Percentiles rank a stretch among this genome's conserved stretches.
Evolutionary conservation across 768 basidiomycete species (phyloP).

Genomic region (Coprinopsis strossmayeri): DNA sequence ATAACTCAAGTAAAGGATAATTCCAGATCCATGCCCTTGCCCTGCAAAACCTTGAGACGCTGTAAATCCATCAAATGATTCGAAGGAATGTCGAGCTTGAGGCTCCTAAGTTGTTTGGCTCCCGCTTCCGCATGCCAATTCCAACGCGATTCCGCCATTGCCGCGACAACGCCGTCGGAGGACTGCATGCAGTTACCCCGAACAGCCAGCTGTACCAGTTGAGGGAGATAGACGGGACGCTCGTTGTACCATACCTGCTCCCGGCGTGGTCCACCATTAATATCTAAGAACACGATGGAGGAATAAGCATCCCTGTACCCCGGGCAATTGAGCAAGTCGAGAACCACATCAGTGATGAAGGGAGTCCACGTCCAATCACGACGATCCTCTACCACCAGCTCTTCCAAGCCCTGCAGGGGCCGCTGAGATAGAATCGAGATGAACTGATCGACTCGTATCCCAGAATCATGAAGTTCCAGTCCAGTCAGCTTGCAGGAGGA

Average conservation of each 20-base stretch:
- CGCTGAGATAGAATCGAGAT: conserved; percentile 22
- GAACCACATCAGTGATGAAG: conserved; percentile 22
- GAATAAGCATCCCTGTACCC: conserved; percentile 2
- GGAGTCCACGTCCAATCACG: conserved; percentile 28
- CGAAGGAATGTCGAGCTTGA: conserved; percentile 23
- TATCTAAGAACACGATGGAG: not conserved
- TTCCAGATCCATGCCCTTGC: conserved; percentile 26
- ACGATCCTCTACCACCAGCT: conserved; percentile 27
- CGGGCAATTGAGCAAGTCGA: conserved; percentile 22
- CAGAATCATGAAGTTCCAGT: conserved; percentile 26
- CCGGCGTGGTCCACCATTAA: conserved; percentile 1
- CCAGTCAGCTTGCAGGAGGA: conserved; percentile 22
- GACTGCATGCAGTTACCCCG: conserved; percentile 23
- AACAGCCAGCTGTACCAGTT: conserved; percentile 22
- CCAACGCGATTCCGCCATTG: conserved; percentile 32
- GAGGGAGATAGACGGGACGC: conserved; percentile 17
- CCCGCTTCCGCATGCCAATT: conserved; percentile 13
- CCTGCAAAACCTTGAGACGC: conserved; percentile 23
- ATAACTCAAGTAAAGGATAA: conserved; percentile 9
- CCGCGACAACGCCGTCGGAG: conserved; percentile 24
- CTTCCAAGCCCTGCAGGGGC: conserved; percentile 20
- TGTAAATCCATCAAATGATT: conserved; percentile 25
- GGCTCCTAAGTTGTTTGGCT: conserved; percentile 20
- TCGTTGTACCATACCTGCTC: not conserved
- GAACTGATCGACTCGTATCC: conserved; percentile 24